Evolutionary conservation across 2,329 filamentous ascomycete species (phyloP), one percentile per base, ranked within the genome.

Genomic region (Monilinia aucupariae): DNA sequence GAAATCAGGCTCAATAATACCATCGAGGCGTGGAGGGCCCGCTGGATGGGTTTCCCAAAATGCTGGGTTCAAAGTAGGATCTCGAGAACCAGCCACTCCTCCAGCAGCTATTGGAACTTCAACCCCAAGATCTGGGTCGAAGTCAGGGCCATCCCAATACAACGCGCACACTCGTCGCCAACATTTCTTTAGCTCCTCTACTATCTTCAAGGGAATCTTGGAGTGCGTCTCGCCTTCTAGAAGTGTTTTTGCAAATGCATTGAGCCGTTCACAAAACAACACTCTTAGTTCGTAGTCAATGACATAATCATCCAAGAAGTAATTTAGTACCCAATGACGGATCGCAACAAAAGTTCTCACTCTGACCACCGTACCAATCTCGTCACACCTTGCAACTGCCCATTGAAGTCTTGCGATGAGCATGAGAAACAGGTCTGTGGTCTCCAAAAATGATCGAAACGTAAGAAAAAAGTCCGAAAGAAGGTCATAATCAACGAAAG

Each of bases 381-480:
- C 91, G 72, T 96, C 91, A 53, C 83, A 79, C 62, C 90, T 84
- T 54, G 84, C 84, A 55, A 97, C 81, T 0, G 94, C 92, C 94
- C 94, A 99, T 68, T 87, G 82, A 59, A 99, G 78, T 22, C 94
- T 85, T 2, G 92, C 88, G 66, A 97, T 82, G 20, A 99, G 81
- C 80, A 96, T 91, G 53, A 87, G 85, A 27, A 96, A 81, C 4
- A 99, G 81, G 70, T 93, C 88, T 25, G 81, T 80, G 0, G 89
- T 81, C 15, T 90, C 86, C 64, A 99, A 80, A 72, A 97, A 99
- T 3, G 89, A 84, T 55, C 94, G 90, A 72, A 91, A 99, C 0
- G 94, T 97, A 27, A 99, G 83, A 72, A 99, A 99, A 76, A 99
- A 99, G 75, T 99, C 94, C 1, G 94, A 97, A 5, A 99, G 85